These are phyloP conservation scores for Trifolium repens DNA, from an alignment of 306 rosid species.

Conservation along the genomic window DNA sequence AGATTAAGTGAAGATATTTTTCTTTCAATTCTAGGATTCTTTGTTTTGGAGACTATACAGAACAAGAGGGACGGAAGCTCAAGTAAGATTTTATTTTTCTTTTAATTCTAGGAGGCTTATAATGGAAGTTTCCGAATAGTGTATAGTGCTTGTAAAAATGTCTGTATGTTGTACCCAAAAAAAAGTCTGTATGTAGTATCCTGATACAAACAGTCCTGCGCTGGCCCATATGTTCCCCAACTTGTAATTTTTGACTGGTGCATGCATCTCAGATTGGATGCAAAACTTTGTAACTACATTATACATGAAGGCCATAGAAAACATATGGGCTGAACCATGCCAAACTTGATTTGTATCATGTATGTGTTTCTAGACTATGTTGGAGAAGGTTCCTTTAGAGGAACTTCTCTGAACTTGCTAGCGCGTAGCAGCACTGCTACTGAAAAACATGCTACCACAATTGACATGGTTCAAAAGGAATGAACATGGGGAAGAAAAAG, in stretches of 20 bases:
- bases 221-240: slow-evolving; percentile 19
- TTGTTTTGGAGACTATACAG: slow-evolving; percentile 28
- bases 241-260: slow-evolving; percentile 24
- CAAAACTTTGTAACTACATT: slow-evolving; percentile 16
- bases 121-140: slow-evolving; percentile 23
- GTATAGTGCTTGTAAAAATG: slow-evolving; percentile 28
- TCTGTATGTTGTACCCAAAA: background rate
- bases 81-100: background rate
- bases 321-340: background rate
- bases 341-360: no score
- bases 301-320: slow-evolving; percentile 1
- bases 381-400: no score
- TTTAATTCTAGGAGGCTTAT: slow-evolving; percentile 9
- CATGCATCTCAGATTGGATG: slow-evolving; percentile 26
- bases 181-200: background rate
- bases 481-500: no score
- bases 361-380: background rate
- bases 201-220: slow-evolving; percentile 19
- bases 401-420: no score
- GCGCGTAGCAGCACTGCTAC: no score
- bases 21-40: slow-evolving; percentile 30
- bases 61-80: slow-evolving; percentile 3
- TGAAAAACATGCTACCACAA: no score
- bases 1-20: background rate
- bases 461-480: no score